Percentiles rank a stretch among this genome's conserved stretches.
phyloP scores from a whole-genome alignment of 2,329 filamentous ascomycete species.

The Arachnomyces sp. region DNA sequence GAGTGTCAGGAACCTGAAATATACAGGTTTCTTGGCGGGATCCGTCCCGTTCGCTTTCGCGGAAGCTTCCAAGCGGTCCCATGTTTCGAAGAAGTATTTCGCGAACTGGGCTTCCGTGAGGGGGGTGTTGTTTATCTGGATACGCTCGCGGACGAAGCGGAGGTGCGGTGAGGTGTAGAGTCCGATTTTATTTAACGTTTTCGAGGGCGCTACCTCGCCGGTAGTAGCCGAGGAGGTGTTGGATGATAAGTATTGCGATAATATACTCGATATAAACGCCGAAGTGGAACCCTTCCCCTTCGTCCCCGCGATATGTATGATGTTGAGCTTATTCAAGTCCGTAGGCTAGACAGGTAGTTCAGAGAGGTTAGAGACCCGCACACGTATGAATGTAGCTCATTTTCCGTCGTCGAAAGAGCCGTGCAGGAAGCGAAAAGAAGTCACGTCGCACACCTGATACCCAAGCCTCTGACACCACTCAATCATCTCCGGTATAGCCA shows the following conservation, averaged over 20 bases:
- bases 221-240: constrained; percentile 20
- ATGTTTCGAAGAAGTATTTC: constrained; percentile 73
- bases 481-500: constrained; percentile 72
- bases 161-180: constrained; percentile 83
- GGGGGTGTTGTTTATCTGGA: constrained; percentile 66
- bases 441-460: constrained; percentile 53
- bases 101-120: constrained; percentile 62
- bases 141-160: constrained; percentile 73
- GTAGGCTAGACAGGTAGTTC: constrained; percentile 41
- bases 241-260: constrained; percentile 51
- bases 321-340: constrained; percentile 51
- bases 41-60: constrained; percentile 44
- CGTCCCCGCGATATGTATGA: constrained; percentile 81
- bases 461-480: constrained; percentile 69
- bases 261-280: constrained; percentile 71
- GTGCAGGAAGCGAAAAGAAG: constrained; percentile 3
- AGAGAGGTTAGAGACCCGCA: background rate
- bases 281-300: constrained; percentile 91
- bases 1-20: constrained; percentile 85
- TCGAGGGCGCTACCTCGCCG: constrained; percentile 17
- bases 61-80: constrained; percentile 57
- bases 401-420: background rate
- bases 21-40: constrained; percentile 65
- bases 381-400: too few species aligned
- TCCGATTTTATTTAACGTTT: constrained; percentile 51